Base-by-base conservation (phyloP, 1,284 basidiomycete species). In the Caloboletus firmus region DNA sequence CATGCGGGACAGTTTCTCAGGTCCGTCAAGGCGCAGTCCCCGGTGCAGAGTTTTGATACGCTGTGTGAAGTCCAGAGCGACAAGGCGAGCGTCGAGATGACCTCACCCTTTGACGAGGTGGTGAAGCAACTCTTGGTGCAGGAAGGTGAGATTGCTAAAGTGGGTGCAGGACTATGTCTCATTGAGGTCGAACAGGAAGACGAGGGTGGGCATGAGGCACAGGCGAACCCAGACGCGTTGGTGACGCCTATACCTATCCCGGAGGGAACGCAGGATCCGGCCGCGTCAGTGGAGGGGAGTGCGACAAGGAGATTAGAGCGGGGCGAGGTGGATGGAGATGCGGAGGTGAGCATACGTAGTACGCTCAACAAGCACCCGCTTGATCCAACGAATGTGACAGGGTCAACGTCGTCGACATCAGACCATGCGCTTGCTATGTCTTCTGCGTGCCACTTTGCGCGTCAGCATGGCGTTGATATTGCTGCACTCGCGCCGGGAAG, bases 61-160 rank as follows among this genome's bases (percentile, higher is more conserved):
- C 78, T 98, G 4, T 95, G 93, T 65, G 95, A 97, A 65, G 95
- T 98, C 0, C 93, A 95, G 74, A 92, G 89, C 59, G 95, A 98
- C 79, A 98, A 98, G 72, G 91, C 91, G 3, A 92, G 87, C 62
- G 95, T 97, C 26, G 95, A 97, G 69, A 93, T 97, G 56, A 97
- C 95, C 0, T 90, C 87, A 54, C 93, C 94, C 0, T 94, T 83
- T 63, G 85, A 93, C 32, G 95, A 95, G 2, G 77, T 82, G 31
- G 76, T 97, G 43, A 84, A 79, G 55, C 77, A 87, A 51, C 73
- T 96, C 17, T 79, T 91, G 6, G 89, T 92, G 24, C 77, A 86
- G 58, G 90, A 89, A 59, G 95, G 95, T 18, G 83, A 93, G 62
- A 82, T 95, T 13, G 89, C 92, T 35, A 93, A 92, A 67, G 95